These are phyloP conservation scores for Malus sieversii DNA, from an alignment of 306 rosid genomes.

Conservation along the genomic window DNA sequence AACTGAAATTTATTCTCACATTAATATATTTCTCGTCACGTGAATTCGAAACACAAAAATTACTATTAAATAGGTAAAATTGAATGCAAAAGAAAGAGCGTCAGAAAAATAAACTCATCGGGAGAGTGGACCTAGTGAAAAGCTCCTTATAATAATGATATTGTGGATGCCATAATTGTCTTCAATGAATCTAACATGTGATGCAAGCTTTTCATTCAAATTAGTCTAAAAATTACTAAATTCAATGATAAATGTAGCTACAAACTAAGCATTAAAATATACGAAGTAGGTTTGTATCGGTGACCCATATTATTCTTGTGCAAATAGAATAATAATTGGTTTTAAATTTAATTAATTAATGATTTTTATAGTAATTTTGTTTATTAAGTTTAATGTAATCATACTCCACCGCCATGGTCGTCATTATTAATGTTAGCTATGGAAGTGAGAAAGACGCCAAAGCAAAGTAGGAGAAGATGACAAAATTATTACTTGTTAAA, in stretches of 20 bases:
- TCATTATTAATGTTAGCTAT: conserved; percentile 12
- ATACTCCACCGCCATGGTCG: neutral
- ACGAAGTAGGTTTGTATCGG: neutral
- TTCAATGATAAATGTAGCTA: neutral
- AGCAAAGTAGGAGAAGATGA: neutral
- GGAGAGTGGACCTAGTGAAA: neutral
- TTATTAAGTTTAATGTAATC: neutral
- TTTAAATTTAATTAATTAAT: neutral
- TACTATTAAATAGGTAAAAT: neutral
- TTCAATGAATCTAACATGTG: neutral
- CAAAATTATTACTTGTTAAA: too few species aligned
- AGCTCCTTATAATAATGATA: neutral
- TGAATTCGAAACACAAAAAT: too few species aligned
- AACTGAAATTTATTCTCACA: neutral
- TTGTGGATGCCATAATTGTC: conserved; percentile 1
- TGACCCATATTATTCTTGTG: neutral
- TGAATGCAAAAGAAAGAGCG: neutral
- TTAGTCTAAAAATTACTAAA: neutral
- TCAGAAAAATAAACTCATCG: neutral
- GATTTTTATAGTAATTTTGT: neutral
- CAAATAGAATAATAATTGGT: neutral
- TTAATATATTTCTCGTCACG: too few species aligned
- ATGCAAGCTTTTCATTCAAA: neutral
- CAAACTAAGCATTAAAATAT: neutral
- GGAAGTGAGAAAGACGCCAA: neutral